Conservation (phyloP, 2,329 filamentous ascomycete species). For the Sclerotinia nivalis region DNA sequence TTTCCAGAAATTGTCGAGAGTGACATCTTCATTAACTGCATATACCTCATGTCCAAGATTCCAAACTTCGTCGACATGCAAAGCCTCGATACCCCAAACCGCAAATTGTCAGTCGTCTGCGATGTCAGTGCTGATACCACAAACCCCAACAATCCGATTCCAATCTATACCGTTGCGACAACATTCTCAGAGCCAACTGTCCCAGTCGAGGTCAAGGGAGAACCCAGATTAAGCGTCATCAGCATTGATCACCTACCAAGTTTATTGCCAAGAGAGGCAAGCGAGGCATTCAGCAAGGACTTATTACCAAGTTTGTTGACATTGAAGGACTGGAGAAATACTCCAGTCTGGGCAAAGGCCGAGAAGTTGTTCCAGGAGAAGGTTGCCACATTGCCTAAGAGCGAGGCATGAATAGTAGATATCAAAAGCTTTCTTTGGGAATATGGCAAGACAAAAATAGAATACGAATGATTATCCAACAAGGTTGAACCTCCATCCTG, state of each 20-base stretch:
- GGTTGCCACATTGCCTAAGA: slow-evolving; percentile 64
- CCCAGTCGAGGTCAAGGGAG: slow-evolving; percentile 61
- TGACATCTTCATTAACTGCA: slow-evolving; percentile 83
- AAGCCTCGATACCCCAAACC: slow-evolving; percentile 64
- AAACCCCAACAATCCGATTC: slow-evolving; percentile 67
- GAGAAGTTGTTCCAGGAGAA: slow-evolving; percentile 84
- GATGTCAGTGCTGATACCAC: slow-evolving; percentile 77
- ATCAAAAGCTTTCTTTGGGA: slow-evolving; percentile 1
- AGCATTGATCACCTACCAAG: slow-evolving; percentile 84
- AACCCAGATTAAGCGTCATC: slow-evolving; percentile 70
- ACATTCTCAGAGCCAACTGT: slow-evolving; percentile 90
- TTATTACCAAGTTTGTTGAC: slow-evolving; percentile 75
- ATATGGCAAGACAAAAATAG: background rate
- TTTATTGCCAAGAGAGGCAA: slow-evolving; percentile 81
- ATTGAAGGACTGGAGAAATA: slow-evolving; percentile 71
- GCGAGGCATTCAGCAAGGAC: slow-evolving; percentile 78
- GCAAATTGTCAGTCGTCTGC: slow-evolving; percentile 77
- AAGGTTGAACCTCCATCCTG: background rate
- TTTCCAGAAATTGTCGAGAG: slow-evolving; percentile 75
- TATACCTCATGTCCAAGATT: slow-evolving; percentile 79
- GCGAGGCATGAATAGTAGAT: slow-evolving; percentile 19
- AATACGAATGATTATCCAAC: background rate
- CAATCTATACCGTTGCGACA: slow-evolving; percentile 81
- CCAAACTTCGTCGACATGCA: slow-evolving; percentile 77
- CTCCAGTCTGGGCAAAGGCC: slow-evolving; percentile 80